phyloP scores from a whole-genome alignment of 495 filamentous ascomycete genomes.

The Bryoglossum gracile region DNA sequence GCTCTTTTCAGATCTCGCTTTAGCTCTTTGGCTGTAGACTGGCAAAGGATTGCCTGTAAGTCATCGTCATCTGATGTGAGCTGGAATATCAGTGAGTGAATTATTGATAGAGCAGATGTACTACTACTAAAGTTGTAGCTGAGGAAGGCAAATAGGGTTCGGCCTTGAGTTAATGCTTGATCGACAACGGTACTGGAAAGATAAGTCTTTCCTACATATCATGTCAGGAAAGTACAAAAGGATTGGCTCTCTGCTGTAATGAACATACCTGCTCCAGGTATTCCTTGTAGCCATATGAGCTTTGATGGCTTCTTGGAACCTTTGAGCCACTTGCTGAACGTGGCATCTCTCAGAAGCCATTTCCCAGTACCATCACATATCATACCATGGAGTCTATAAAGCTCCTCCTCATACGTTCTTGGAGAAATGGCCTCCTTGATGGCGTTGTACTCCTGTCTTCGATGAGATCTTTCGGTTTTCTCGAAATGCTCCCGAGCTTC shows the following conservation, averaged over 20 bases:
- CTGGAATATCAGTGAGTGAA: constrained; percentile 27
- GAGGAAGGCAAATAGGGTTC: constrained; percentile 22
- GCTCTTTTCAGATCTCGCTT: constrained; percentile 5
- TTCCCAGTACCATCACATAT: constrained; percentile 17
- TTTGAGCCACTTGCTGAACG: constrained; percentile 22
- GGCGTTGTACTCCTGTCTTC: constrained; percentile 14
- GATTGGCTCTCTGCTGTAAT: constrained; percentile 3
- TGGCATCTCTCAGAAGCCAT: constrained; percentile 22
- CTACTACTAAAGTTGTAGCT: constrained; percentile 18
- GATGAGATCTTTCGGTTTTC: constrained; percentile 2
- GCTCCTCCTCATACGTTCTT: constrained; percentile 16
- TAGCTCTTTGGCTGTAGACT: constrained; percentile 14
- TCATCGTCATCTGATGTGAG: constrained; percentile 21
- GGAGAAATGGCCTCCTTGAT: constrained; percentile 15
- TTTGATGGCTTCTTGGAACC: neutral
- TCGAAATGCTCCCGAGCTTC: constrained; percentile 16
- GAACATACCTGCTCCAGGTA: constrained; percentile 29
- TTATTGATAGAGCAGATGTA: constrained; percentile 21
- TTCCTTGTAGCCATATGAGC: constrained; percentile 28
- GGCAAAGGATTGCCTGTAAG: constrained; percentile 17
- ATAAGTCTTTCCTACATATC: constrained; percentile 12
- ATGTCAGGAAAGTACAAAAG: constrained; percentile 7
- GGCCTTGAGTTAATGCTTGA: neutral
- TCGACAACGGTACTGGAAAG: constrained; percentile 19
- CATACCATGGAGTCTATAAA: constrained; percentile 8